Conservation (phyloP, 768 basidiomycete species). For the Podaxis pistillaris region DNA sequence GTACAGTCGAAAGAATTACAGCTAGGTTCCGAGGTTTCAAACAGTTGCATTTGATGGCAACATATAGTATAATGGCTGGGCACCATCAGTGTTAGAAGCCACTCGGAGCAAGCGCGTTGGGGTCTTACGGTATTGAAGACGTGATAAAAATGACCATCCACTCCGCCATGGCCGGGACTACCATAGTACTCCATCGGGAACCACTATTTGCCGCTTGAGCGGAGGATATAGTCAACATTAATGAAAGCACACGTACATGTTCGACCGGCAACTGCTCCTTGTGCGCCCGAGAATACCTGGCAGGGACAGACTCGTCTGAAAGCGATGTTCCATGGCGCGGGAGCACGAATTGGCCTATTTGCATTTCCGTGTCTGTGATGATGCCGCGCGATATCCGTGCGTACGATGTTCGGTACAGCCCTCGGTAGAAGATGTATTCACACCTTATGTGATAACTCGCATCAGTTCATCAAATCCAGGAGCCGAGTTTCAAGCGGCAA, state of each 20-base stretch:
- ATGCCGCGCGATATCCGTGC: slow-evolving; percentile 79
- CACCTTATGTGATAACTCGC: slow-evolving; percentile 49
- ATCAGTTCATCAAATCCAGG: background rate
- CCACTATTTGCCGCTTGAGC: slow-evolving; percentile 46
- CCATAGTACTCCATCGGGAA: slow-evolving; percentile 74
- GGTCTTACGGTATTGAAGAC: slow-evolving; percentile 65
- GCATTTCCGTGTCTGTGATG: slow-evolving; percentile 89
- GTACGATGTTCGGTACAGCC: slow-evolving; percentile 76
- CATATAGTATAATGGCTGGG: slow-evolving; percentile 38
- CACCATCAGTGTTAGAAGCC: background rate
- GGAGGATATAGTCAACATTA: background rate
- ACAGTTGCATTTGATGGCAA: slow-evolving; percentile 30
- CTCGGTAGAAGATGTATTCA: slow-evolving; percentile 88
- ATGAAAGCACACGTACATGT: slow-evolving; percentile 45
- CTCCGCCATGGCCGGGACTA: slow-evolving; percentile 48
- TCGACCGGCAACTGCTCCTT: slow-evolving; percentile 66
- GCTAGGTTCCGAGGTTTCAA: background rate
- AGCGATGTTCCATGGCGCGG: slow-evolving; percentile 56
- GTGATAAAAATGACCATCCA: slow-evolving; percentile 74
- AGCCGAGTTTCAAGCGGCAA: background rate
- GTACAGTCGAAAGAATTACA: background rate
- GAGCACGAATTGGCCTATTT: slow-evolving; percentile 82
- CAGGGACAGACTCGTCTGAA: slow-evolving; percentile 55
- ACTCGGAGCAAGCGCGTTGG: slow-evolving; percentile 3
- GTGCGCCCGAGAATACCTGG: slow-evolving; percentile 63